These are phyloP conservation scores for Phytopythium helicoides DNA, from an alignment of 352 stramenopile species.

Conservation along the genomic window DNA sequence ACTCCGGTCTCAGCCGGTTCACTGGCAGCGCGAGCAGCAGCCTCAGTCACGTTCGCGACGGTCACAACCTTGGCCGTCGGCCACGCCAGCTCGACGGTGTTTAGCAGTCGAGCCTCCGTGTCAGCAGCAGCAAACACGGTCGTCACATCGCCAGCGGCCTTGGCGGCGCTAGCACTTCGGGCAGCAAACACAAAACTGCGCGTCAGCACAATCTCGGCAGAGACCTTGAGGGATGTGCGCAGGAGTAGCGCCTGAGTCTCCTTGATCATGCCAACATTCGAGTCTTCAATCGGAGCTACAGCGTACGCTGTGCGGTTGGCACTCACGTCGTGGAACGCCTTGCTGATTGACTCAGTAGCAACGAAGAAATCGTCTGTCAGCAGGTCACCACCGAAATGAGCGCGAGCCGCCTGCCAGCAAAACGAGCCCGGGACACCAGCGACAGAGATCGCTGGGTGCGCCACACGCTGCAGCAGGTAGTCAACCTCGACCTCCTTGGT, in stretches of 20 bases:
- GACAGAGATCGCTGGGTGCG: constrained; percentile 76
- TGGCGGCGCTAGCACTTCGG: constrained; percentile 39
- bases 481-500: constrained; percentile 98
- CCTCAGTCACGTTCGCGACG: constrained; percentile 61
- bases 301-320: constrained; percentile 79
- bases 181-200: constrained; percentile 73
- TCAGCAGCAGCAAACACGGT: constrained; percentile 61
- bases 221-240: constrained; percentile 71
- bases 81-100: constrained; percentile 71
- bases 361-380: constrained; percentile 53
- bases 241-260: constrained; percentile 79
- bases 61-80: constrained; percentile 65
- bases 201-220: constrained; percentile 66
- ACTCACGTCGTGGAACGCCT: constrained; percentile 80
- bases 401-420: constrained; percentile 68
- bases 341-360: constrained; percentile 52
- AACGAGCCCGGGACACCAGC: constrained; percentile 70
- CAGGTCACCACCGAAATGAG: constrained; percentile 56
- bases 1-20: constrained; percentile 20
- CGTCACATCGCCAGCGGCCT: constrained; percentile 42
- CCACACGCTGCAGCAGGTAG: constrained; percentile 83
- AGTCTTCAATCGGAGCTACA: constrained; percentile 87
- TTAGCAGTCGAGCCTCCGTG: constrained; percentile 46
- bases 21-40: constrained; percentile 35
- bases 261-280: constrained; percentile 82